Percentiles rank a stretch among this genome's conserved stretches.
phyloP scores from a whole-genome alignment of 1,284 basidiomycete genomes.

The Sphaerobolus stellatus region DNA sequence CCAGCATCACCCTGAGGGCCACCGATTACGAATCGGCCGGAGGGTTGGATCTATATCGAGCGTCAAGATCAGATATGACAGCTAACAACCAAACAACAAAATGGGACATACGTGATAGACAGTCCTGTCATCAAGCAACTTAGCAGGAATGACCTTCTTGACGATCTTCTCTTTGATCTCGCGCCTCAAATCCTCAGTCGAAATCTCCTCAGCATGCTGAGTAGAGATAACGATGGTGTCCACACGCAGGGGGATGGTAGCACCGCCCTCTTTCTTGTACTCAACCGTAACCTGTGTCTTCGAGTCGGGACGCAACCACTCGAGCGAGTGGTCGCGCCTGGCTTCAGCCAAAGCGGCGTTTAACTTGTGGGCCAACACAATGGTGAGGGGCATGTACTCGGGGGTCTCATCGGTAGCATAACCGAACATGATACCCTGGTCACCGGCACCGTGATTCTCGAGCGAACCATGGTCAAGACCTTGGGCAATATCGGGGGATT shows the following conservation, averaged over 20 bases:
- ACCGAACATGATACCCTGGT: constrained; percentile 99
- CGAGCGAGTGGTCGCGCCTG: constrained; percentile 80
- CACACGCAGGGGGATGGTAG: constrained; percentile 92
- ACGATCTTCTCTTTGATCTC: constrained; percentile 94
- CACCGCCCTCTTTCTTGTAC: constrained; percentile 98
- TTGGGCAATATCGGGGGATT: constrained; percentile 99
- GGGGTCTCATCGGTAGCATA: constrained; percentile 99
- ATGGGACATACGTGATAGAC: constrained; percentile 80
- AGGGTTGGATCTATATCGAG: constrained; percentile 84
- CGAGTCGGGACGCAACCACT: constrained; percentile 97
- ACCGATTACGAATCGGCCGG: constrained; percentile 99
- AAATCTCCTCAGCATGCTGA: constrained; percentile 96
- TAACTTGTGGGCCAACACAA: constrained; percentile 97
- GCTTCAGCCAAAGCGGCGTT: constrained; percentile 94
- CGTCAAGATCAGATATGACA: constrained; percentile 4
- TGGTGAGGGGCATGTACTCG: constrained; percentile 97
- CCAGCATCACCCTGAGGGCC: constrained; percentile 99
- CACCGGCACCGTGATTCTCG: constrained; percentile 96
- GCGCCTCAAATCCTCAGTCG: constrained; percentile 87
- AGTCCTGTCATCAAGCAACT: constrained; percentile 89
- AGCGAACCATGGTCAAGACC: constrained; percentile 97
- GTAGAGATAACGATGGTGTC: constrained; percentile 98
- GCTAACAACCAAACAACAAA: background rate
- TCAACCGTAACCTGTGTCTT: constrained; percentile 99
- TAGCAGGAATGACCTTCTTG: constrained; percentile 91